phyloP scores from a whole-genome alignment of 139 green algal genomes.

The Mesotaenium endlicherianum region DNA sequence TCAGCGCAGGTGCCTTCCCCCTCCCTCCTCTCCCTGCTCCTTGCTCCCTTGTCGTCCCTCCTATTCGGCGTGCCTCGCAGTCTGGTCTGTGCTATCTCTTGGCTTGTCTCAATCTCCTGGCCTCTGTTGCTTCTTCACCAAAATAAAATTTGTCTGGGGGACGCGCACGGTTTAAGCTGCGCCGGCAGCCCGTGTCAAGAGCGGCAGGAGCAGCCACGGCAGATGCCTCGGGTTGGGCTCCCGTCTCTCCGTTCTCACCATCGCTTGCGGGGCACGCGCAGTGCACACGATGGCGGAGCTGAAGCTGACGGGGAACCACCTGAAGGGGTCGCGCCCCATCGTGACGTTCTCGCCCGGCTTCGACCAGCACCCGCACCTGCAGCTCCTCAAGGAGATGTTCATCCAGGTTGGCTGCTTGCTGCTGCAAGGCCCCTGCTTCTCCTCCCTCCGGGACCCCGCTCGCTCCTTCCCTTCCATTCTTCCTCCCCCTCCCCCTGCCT shows the following conservation, averaged over 20 bases:
- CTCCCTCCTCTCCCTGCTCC: background rate
- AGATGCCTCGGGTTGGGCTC: no score
- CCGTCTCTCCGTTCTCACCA: no score
- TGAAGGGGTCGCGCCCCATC: conserved; percentile 84
- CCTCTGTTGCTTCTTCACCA: no score
- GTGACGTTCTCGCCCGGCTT: conserved; percentile 80
- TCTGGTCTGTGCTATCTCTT: no score
- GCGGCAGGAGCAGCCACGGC: no score
- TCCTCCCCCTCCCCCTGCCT: background rate
- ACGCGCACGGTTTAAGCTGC: no score
- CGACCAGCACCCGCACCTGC: conserved; percentile 83
- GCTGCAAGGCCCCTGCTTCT: background rate
- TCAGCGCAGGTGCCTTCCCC: conserved; percentile 64
- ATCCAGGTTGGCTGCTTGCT: conserved; percentile 26
- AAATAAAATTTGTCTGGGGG: no score
- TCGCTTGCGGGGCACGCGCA: no score
- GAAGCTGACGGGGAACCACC: conserved; percentile 95
- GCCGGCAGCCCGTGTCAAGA: no score
- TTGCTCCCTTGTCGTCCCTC: no score
- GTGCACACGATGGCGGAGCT: conserved; percentile 98
- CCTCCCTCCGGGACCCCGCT: background rate
- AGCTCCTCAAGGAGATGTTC: conserved; percentile 88
- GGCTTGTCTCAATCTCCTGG: no score
- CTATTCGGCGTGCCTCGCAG: no score
- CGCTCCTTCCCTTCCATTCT: background rate